Evolutionary conservation across 1,284 basidiomycete genomes (phyloP).

Genomic region (Sporisorium graminicola): DNA sequence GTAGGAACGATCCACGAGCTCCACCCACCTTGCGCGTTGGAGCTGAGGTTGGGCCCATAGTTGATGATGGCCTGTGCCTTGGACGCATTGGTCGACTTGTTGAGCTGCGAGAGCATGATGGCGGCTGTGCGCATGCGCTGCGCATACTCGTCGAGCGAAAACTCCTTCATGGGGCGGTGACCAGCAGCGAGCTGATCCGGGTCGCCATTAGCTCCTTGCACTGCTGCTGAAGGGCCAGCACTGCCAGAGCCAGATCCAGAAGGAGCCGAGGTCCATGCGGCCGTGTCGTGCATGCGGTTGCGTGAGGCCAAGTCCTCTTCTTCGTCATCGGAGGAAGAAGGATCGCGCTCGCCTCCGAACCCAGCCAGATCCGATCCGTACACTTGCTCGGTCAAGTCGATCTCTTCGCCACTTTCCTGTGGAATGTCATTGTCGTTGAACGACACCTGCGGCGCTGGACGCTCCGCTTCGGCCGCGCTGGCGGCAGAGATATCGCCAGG

Average conservation of each 20-base stretch:
- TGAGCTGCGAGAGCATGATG: conserved; percentile 97
- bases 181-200: conserved; percentile 24
- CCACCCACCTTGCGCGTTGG: conserved; percentile 63
- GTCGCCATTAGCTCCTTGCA: conserved; percentile 3
- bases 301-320: conserved; percentile 58
- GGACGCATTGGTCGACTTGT: conserved; percentile 70
- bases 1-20: conserved; percentile 65
- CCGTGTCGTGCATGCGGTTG: conserved; percentile 62
- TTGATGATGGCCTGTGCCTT: conserved; percentile 59
- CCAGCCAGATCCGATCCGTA: conserved; percentile 64
- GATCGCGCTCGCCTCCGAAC: conserved; percentile 57
- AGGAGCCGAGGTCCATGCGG: conserved; percentile 56
- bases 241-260: conserved; percentile 2
- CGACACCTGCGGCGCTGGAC: background rate
- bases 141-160: conserved; percentile 88
- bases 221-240: background rate
- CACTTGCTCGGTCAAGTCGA: conserved; percentile 67
- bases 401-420: conserved; percentile 50
- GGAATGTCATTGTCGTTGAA: conserved; percentile 4
- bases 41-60: conserved; percentile 47
- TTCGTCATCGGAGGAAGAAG: conserved; percentile 34
- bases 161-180: conserved; percentile 48
- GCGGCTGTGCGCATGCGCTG: conserved; percentile 98
- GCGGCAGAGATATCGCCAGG: conserved; percentile 1
- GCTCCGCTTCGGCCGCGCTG: background rate